Percentiles rank a stretch among this genome's conserved stretches.
Conservation (phyloP, 2,329 filamentous ascomycete species). For the Grosmannia clavigera region DNA sequence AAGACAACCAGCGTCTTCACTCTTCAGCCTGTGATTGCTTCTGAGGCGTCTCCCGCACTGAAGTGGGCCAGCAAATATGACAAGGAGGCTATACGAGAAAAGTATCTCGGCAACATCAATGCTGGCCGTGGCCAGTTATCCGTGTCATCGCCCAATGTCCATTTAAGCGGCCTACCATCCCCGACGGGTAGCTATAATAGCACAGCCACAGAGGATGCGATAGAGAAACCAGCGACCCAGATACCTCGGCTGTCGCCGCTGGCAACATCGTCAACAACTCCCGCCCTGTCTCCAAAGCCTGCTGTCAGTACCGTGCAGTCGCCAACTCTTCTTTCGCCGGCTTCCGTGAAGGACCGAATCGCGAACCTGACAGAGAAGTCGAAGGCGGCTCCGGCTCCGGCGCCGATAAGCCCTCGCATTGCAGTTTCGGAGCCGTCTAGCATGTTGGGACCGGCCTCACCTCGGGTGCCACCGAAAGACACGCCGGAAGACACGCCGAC, state of each 20-base stretch:
- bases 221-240: constrained; percentile 4
- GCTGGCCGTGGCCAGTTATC: constrained; percentile 50
- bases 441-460: constrained; percentile 2
- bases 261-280: not conserved
- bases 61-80: constrained; percentile 97
- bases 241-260: not conserved
- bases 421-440: not conserved
- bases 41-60: constrained; percentile 82
- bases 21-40: constrained; percentile 71
- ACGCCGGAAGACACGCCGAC: constrained; percentile 21
- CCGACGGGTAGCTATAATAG: not conserved
- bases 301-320: not conserved
- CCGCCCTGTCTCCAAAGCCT: not conserved
- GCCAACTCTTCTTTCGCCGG: not conserved
- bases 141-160: constrained; percentile 5
- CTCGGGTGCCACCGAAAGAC: constrained; percentile 27
- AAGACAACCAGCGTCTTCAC: constrained; percentile 90
- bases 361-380: constrained; percentile 1
- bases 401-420: not conserved
- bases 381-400: not conserved
- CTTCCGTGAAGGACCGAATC: not conserved
- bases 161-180: constrained; percentile 6
- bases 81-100: constrained; percentile 70
- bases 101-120: constrained; percentile 66
- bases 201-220: not conserved